Base-by-base conservation (phyloP, 306 rosid genomes). In the Pachyrhizus erosus region DNA sequence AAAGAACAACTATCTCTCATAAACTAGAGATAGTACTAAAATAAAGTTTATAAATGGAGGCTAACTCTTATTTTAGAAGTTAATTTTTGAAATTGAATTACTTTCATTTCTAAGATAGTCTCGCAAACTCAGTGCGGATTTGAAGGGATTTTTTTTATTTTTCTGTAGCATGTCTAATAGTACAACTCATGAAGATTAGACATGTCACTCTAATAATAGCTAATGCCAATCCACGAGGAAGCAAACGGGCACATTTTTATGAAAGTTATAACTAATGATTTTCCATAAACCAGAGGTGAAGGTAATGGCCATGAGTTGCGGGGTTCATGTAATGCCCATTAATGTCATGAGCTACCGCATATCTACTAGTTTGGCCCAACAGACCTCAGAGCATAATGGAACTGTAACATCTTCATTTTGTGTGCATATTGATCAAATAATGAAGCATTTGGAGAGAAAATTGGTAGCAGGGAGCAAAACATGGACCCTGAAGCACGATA, bases 391-490 rank as follows among this genome's bases (percentile, higher is more conserved):
- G 10, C 34, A 61, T 5, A 81, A 83, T 12, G 81, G 85, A 67
- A 76, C 21, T 2, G 73, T n/a, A 52, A 34, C 73, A 1, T 48
- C 68, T 26, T 80, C 73, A 23, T 20, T 80, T 75, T 87, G 88
- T 1, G 87, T 78, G 5, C 87, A 84, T 43, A 86, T 91, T 75
- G 91, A 77, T 0, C 84, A 86, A 89, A 84, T 87, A 24, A 86
- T 91, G 94, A 89, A 91, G 85, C 87, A 14, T 40, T 91, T 66
- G 91, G 86, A 62, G 81, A 89, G 83, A 70, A 86, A 91, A 73
- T 79, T 90, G 61, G 94, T 83, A 70, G 76, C 86, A 7, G 87
- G 81, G 80, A 8, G 42, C 42, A 37, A 37, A 37, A 7, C 29
- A 72, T 81, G 76, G 89, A 89, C 77, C 67, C 89, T 21, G 86